These are phyloP conservation scores for Termitomyces titanicus DNA, from an alignment of 768 basidiomycete genomes.

Conservation along the genomic window DNA sequence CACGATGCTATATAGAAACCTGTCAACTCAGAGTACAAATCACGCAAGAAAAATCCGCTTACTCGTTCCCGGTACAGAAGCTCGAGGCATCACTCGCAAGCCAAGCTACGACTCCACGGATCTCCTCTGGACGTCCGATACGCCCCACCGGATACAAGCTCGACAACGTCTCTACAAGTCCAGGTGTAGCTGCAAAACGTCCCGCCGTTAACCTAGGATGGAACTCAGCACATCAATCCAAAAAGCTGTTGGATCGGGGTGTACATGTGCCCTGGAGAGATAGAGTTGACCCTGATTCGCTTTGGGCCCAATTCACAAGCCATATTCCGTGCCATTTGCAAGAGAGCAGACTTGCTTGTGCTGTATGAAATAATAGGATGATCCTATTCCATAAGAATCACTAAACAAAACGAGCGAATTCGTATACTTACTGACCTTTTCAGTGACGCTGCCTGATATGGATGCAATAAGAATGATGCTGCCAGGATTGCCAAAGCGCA, in stretches of 20 bases:
- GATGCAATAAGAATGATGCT: conserved; percentile 66
- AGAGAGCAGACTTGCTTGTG: conserved; percentile 52
- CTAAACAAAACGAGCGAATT: too few species aligned
- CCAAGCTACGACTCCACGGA: conserved; percentile 69
- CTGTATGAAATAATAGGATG: conserved; percentile 57
- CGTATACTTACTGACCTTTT: conserved; percentile 2
- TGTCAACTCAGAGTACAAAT: not conserved
- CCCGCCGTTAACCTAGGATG: conserved; percentile 49
- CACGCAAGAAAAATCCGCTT: conserved; percentile 28
- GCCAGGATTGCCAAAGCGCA: conserved; percentile 46
- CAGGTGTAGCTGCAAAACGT: conserved; percentile 43
- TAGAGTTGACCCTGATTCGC: conserved; percentile 49
- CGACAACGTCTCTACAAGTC: conserved; percentile 45
- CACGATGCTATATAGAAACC: not conserved
- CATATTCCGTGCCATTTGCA: conserved; percentile 60
- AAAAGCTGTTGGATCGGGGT: conserved; percentile 31
- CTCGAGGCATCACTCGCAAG: conserved; percentile 70
- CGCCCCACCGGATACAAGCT: conserved; percentile 57
- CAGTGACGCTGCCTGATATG: conserved; percentile 50
- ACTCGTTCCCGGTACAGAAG: conserved; percentile 81
- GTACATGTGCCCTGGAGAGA: conserved; percentile 56
- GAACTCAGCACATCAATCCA: not conserved
- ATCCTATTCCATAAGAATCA: conserved; percentile 31
- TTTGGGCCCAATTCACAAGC: conserved; percentile 53
- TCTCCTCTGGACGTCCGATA: conserved; percentile 65